Percentiles rank a stretch among this genome's conserved stretches.
Conservation (phyloP, 208 protist species). For the Entamoeba histolytica region DNA sequence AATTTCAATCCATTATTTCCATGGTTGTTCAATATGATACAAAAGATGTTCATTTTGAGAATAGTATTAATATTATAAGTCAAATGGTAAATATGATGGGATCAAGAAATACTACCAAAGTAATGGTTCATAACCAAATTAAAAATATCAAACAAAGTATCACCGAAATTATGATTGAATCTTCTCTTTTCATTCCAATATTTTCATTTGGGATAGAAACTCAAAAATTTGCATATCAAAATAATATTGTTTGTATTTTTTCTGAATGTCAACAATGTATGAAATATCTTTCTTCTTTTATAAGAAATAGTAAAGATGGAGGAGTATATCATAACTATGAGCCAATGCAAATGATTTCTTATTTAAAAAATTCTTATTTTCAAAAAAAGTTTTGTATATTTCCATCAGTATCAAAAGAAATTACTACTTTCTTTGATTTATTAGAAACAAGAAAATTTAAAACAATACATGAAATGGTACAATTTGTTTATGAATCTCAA, state of each 20-base stretch:
- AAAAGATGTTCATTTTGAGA: too few relatives aligned
- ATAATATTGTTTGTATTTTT: not conserved
- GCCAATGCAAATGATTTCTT: not conserved
- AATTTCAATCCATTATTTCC: too few relatives aligned
- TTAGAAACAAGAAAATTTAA: not conserved
- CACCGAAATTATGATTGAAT: not conserved
- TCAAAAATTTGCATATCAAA: not conserved
- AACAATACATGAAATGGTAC: not conserved
- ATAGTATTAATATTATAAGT: too few relatives aligned
- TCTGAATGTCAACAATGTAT: not conserved
- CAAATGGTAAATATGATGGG: too few relatives aligned
- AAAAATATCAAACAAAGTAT: not conserved
- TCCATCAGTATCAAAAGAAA: not conserved
- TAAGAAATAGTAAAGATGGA: not conserved
- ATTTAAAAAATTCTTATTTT: not conserved
- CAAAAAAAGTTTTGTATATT: not conserved
- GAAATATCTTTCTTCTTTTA: not conserved
- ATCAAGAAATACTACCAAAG: not conserved
- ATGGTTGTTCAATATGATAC: too few relatives aligned
- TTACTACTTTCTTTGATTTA: not conserved
- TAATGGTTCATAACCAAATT: not conserved
- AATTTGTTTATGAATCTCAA: not conserved
- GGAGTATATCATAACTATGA: not conserved
- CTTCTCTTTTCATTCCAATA: not conserved
- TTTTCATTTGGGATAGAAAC: not conserved